Base-by-base conservation (phyloP, 108 stramenopile genomes). In the Cylindrotheca closterium region DNA sequence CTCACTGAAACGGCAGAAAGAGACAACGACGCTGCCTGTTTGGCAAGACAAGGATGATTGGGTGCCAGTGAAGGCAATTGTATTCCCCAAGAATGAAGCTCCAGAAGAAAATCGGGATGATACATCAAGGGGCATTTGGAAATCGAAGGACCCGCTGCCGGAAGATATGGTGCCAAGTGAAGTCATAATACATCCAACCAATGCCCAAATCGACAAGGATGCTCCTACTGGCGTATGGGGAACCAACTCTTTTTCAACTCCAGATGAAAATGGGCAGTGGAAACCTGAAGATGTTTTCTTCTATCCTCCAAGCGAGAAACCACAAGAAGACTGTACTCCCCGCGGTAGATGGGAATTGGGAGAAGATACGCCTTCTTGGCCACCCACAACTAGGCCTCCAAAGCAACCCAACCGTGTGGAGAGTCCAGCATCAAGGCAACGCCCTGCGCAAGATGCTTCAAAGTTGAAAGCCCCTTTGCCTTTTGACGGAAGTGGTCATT, bases 281-380 rank as follows among this genome's bases (percentile, higher is more conserved):
- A 58, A 47, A 52, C 69, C 69, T 17, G 42, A 61, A 47, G 60
- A 70, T 31, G 55, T 70, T 27, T 7, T 61, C 0, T 61, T 70
- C n/a, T 70, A 47, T 32, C 54, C 69, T 52, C 69, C 69, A 27
- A 48, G 52, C 15, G 32, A 31, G 28, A 29, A 2, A 21, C 55
- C 55, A 15, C 55, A 51, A 37, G 31, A 24, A 5, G 34, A 34
- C 34, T 65, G 64, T 28, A 8, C 26, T 3, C 23, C 45, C 21
- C 64, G 31, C 8, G 64, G 64, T n/a, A 31, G 31, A 37, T 65
- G 64, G 64, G 32, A 24, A 42, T 19, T 26, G 34, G 29, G 19
- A 19, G 22, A 15, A 33, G 26, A 53, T 30, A 3, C 28, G 5
- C 5, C 50, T 2, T n/a, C n/a, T n/a, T 65, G 51, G 52, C 64